Percentiles rank a stretch among this genome's conserved stretches.
Evolutionary conservation across 176 grass and related monocot species (phyloP).

Genomic region (Ampelocalamus luodianensis): DNA sequence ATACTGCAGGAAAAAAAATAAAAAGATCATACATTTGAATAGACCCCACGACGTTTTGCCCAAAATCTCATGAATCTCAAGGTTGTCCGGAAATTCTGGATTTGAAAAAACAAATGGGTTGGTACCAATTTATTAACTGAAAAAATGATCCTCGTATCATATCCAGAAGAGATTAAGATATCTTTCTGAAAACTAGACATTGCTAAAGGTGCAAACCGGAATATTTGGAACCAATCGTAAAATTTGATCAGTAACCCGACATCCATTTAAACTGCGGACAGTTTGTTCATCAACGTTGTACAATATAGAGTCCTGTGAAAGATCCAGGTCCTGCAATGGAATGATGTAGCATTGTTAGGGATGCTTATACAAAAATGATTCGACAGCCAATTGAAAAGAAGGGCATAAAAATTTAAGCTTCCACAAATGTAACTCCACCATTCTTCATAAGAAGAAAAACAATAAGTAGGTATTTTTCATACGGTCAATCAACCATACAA

Average conservation of each 20-base stretch:
- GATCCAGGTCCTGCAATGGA: slow-evolving; percentile 74
- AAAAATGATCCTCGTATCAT: background rate
- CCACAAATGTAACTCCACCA: background rate
- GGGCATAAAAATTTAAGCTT: background rate
- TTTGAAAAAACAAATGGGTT: slow-evolving; percentile 40
- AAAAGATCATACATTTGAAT: slow-evolving; percentile 79
- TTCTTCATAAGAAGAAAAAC: background rate
- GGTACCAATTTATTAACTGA: background rate
- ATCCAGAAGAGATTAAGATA: background rate
- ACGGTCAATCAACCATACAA: background rate
- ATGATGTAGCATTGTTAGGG: slow-evolving; percentile 9
- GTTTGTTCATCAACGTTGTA: slow-evolving; percentile 90
- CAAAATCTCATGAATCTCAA: slow-evolving; percentile 92
- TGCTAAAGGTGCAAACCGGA: slow-evolving; percentile 45
- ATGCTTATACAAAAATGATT: background rate
- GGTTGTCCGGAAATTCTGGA: slow-evolving; percentile 88
- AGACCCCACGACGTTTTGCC: slow-evolving; percentile 82
- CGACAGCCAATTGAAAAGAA: background rate
- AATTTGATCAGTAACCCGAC: slow-evolving; percentile 92
- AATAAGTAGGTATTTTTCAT: background rate
- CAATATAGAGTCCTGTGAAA: slow-evolving; percentile 88
- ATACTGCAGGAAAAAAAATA: slow-evolving; percentile 1
- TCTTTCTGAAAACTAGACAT: slow-evolving; percentile 34
- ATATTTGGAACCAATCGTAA: slow-evolving; percentile 84
- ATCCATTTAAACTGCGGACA: slow-evolving; percentile 89